Evolutionary conservation across 2,329 filamentous ascomycete species (phyloP), one percentile per base, ranked within the genome.

Genomic region (Raffaelea deltoideospora): DNA sequence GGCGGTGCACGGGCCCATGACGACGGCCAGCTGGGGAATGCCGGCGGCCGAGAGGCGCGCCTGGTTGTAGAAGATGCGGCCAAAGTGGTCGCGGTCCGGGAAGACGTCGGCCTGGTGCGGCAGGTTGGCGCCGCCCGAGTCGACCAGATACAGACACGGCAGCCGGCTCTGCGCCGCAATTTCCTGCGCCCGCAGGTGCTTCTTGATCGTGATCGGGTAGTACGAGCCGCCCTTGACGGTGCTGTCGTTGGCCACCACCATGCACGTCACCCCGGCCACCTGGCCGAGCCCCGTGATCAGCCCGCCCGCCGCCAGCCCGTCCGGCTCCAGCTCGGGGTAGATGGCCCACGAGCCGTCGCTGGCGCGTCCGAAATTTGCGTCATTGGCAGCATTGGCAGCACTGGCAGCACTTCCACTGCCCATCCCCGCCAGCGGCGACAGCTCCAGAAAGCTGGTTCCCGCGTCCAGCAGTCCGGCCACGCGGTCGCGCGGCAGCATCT

Each of bases 221-320:
- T 98, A 98, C 2, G 88, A 93, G 19, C 88, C 88, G 36, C 88
- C 88, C 61, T 96, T 98, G 51, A 96, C 88, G 15, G 88, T 95
- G 61, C 84, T 92, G 55, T 95, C 88, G 54, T 96, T 95, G 40
- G 86, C 87, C 34, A 95, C 82, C 48, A 96, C 82, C 62, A 95
- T 79, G 56, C 88, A 96, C 29, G 77, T 79, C 20, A 94, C 85
- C 13, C 88, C 88, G 53, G 90, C 81, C 20, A 98, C 82, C 2
- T 81, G 79, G 3, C 88, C 88, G 36, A 96, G 75, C 1, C 88
- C 90, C 0, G 90, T 92, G 41, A 98, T 85, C 46, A 98, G 90
- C 7, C 86, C 88, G 20, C 80, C 90, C 0, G 84, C 79, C 0
- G 88, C 84, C 2, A 95, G 80, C 2, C n/a, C n/a, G n/a, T n/a